Evolutionary conservation across 768 basidiomycete species (phyloP).

Genomic region (Suillus ampliporus): DNA sequence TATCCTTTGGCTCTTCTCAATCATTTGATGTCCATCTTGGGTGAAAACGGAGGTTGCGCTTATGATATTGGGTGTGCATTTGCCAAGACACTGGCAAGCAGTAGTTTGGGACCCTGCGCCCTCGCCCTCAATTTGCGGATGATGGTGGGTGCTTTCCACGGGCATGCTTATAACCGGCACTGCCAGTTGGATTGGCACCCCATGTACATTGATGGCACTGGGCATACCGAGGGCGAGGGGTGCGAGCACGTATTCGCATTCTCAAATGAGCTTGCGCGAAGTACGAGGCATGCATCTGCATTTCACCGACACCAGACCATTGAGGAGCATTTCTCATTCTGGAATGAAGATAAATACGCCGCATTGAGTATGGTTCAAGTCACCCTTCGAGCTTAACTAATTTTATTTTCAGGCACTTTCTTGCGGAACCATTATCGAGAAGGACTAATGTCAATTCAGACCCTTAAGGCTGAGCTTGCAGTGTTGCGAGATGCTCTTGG

Average conservation of each 20-base stretch:
- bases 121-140: slow-evolving; percentile 9
- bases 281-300: not conserved
- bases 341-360: slow-evolving; percentile 27
- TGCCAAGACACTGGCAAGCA: slow-evolving; percentile 15
- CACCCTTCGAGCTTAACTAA: no score
- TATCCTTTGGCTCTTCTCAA: slow-evolving; percentile 27
- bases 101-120: slow-evolving; percentile 20
- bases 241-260: slow-evolving; percentile 12
- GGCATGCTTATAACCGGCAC: slow-evolving; percentile 32
- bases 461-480: no score
- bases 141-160: slow-evolving; percentile 22
- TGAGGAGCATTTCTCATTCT: slow-evolving; percentile 22
- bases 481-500: no score
- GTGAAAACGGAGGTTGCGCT: slow-evolving; percentile 18
- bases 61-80: slow-evolving; percentile 36
- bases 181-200: slow-evolving; percentile 39
- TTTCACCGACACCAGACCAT: slow-evolving; percentile 18
- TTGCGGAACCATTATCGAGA: slow-evolving; percentile 10
- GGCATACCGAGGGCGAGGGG: slow-evolving; percentile 12
- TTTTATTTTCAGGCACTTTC: not conserved
- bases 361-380: slow-evolving; percentile 23
- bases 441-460: not conserved
- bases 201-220: slow-evolving; percentile 19
- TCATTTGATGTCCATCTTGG: slow-evolving; percentile 21
- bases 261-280: slow-evolving; percentile 12